phyloP scores from a whole-genome alignment of 345 rosid genomes.

The Eucalyptus regnans region DNA sequence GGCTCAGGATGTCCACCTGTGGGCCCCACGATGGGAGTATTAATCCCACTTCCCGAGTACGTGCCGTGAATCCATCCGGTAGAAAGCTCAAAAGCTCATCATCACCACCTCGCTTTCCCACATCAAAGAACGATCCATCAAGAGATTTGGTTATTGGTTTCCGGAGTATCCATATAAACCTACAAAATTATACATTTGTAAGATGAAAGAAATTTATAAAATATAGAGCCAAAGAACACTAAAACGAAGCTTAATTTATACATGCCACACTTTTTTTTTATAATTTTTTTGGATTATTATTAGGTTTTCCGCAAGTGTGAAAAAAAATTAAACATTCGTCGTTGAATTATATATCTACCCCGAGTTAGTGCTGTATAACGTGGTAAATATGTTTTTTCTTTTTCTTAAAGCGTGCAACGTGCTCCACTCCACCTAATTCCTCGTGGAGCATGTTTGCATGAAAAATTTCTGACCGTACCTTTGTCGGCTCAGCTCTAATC shows the following conservation, averaged over 20 bases:
- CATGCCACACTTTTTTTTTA: slow-evolving; percentile 3
- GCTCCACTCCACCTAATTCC: neutral
- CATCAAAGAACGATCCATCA: neutral
- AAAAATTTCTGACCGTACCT: neutral
- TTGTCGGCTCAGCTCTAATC: slow-evolving; percentile 47
- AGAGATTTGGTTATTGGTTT: neutral
- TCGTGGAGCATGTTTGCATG: neutral
- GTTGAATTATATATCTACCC: neutral
- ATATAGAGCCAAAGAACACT: neutral
- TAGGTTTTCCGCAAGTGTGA: neutral
- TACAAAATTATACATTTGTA: neutral
- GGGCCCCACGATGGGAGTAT: slow-evolving; percentile 52
- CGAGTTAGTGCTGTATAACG: neutral
- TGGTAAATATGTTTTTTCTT: neutral
- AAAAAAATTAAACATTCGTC: neutral
- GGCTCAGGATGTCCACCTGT: slow-evolving; percentile 38
- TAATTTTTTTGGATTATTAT: neutral
- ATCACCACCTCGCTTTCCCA: neutral
- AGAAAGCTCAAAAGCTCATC: slow-evolving; percentile 5
- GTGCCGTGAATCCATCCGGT: slow-evolving; percentile 41
- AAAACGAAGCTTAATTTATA: neutral
- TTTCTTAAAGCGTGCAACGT: neutral
- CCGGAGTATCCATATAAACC: neutral
- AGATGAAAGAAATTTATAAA: neutral
- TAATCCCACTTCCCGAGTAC: slow-evolving; percentile 21